Conservation (phyloP, 2,329 filamentous ascomycete genomes). For the Paracoccidioides lutzii region DNA sequence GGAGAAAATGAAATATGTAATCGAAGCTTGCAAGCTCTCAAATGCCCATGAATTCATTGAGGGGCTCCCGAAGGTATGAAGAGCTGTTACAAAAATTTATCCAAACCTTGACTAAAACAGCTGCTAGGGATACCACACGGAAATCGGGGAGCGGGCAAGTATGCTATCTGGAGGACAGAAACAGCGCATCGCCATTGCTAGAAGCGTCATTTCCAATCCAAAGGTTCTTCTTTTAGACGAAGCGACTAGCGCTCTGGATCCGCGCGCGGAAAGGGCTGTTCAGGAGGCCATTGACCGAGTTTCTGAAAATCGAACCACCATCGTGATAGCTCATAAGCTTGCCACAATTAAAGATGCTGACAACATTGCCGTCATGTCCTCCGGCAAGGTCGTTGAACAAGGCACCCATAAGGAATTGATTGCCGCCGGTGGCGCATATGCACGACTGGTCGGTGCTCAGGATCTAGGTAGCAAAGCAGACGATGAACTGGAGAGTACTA, state of each 20-base stretch:
- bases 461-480: conserved; percentile 10
- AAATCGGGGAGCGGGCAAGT: conserved; percentile 77
- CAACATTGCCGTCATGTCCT: conserved; percentile 77
- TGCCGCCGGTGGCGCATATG: conserved; percentile 55
- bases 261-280: conserved; percentile 73
- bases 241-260: conserved; percentile 74
- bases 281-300: conserved; percentile 68
- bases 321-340: conserved; percentile 75
- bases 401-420: conserved; percentile 67
- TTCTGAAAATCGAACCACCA: conserved; percentile 71
- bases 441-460: conserved; percentile 59
- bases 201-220: conserved; percentile 70
- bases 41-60: conserved; percentile 79
- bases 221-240: conserved; percentile 79
- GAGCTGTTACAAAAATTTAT: background rate
- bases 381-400: conserved; percentile 72
- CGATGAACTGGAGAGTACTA: conserved; percentile 24
- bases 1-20: conserved; percentile 51
- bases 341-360: conserved; percentile 79
- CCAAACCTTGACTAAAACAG: background rate
- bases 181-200: conserved; percentile 77
- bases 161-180: conserved; percentile 80
- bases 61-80: conserved; percentile 48
- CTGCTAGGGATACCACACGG: conserved; percentile 57
- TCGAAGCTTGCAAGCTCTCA: conserved; percentile 65